Evolutionary conservation across 345 rosid species (phyloP), one percentile per base, ranked within the genome.

Genomic region (Eucalyptus sideroxylon): DNA sequence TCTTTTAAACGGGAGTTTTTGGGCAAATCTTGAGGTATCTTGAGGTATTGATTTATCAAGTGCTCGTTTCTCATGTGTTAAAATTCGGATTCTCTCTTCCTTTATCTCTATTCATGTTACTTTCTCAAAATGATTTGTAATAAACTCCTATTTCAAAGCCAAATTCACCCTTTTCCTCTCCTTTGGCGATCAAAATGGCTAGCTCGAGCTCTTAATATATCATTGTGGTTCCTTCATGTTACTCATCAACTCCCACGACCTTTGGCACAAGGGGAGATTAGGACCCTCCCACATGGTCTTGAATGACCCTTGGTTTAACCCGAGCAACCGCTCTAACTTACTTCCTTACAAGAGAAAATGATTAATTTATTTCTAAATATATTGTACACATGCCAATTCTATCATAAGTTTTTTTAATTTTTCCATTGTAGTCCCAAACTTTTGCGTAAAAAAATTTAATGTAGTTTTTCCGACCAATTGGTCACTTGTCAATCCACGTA

Each of bases 401-500:
- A 1, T 17, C 4, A 2, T 69, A 69, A 34, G 0, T 8, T 69
- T 69, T 34, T 69, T 69, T 0, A 34, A 9, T 34, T 31, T 69
- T 17, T 7, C 2, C 11, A 9, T 5, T 16, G 1, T 31, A 8
- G 1, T 69, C 42, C 21, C 31, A 67, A n/a, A 31, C 5, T 4
- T 31, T 31, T 67, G 40, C 1, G 21, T 2, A 67, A 16, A 67
- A n/a, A 8, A 4, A 2, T 16, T 16, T 10, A 34, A 69, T 5
- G 3, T 69, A 9, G 0, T 69, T 21, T 1, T 69, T 34, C 0
- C 4, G 1, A 16, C 1, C 2, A 31, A 34, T 69, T 67, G 6
- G 1, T 1, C 2, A 67, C 3, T 9, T 8, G 42, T 4, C 0
- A 0, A 31, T 67, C 12, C 6, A 16, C 12, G 0, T 5, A 67